phyloP scores from a whole-genome alignment of 495 filamentous ascomycete species.

The Ascodesmis nigricans region DNA sequence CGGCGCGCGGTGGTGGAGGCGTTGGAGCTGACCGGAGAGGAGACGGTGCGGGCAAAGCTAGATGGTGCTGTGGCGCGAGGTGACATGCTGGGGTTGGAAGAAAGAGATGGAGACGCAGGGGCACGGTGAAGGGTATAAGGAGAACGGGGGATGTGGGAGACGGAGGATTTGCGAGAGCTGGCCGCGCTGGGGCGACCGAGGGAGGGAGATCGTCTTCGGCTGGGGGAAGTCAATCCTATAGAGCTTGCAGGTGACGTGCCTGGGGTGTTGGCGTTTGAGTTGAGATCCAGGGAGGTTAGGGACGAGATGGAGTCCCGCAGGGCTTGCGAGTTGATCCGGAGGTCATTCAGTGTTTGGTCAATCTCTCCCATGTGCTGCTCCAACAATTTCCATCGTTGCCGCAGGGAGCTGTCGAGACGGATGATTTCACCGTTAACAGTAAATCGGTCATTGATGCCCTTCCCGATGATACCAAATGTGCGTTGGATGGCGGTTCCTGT shows the following conservation, averaged over 20 bases:
- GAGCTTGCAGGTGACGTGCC: constrained; percentile 83
- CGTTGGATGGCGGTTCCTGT: constrained; percentile 67
- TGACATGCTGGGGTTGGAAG: constrained; percentile 14
- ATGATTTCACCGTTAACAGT: constrained; percentile 92
- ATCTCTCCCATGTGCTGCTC: constrained; percentile 55
- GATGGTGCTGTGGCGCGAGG: too few relatives aligned
- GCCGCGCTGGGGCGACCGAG: constrained; percentile 8
- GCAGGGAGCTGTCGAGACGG: constrained; percentile 60
- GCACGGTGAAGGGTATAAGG: too few relatives aligned
- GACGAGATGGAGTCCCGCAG: constrained; percentile 85
- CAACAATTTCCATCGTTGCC: constrained; percentile 50
- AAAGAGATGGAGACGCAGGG: constrained; percentile 11
- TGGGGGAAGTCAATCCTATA: constrained; percentile 37
- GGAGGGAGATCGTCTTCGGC: constrained; percentile 13
- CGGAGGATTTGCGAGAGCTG: background rate
- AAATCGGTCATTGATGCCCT: constrained; percentile 69
- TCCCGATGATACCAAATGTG: constrained; percentile 74
- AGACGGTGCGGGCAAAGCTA: constrained; percentile 13
- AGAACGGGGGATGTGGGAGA: background rate
- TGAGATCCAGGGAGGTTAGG: constrained; percentile 58
- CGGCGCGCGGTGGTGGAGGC: constrained; percentile 8
- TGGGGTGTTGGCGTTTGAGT: constrained; percentile 55
- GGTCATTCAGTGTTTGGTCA: constrained; percentile 50
- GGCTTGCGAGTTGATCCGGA: constrained; percentile 46
- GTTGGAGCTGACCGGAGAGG: constrained; percentile 12